These are phyloP conservation scores for Artemisia tridentata DNA, from an alignment of 129 eudicot genomes.

Conservation along the genomic window DNA sequence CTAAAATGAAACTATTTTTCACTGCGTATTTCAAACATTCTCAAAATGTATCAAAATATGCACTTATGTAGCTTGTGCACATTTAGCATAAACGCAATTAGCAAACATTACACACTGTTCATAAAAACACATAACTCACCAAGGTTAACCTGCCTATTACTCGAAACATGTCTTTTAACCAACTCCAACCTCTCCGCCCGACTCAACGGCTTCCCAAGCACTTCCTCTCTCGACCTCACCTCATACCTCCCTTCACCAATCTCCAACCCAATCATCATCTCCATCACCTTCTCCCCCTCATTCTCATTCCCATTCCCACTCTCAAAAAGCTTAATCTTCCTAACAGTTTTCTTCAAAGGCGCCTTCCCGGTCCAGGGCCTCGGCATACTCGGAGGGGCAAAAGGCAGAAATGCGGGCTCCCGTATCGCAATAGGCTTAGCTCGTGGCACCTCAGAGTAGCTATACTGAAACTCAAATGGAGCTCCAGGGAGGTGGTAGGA, in stretches of 20 bases:
- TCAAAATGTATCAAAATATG: too few species aligned
- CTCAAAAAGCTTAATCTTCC: conserved; percentile 63
- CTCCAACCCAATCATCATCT: too few species aligned
- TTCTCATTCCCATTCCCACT: background rate
- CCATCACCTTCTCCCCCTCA: too few species aligned
- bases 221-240: conserved; percentile 30
- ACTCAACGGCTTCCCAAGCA: conserved; percentile 74
- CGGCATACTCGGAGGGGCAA: conserved; percentile 90
- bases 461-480: conserved; percentile 88
- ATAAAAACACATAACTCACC: conserved; percentile 38
- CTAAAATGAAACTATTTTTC: too few species aligned
- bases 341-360: conserved; percentile 66
- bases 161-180: conserved; percentile 42
- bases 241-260: too few species aligned
- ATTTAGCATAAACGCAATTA: background rate
- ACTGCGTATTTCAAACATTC: too few species aligned
- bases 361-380: conserved; percentile 99
- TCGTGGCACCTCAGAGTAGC: conserved; percentile 83
- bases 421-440: conserved; percentile 83
- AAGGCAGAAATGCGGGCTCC: conserved; percentile 93
- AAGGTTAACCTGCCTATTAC: conserved; percentile 85
- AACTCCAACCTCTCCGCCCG: conserved; percentile 59
- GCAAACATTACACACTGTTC: background rate
- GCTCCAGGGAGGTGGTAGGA: conserved; percentile 91
- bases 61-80: too few species aligned